Conservation (phyloP, 805 yeast genomes). For the Hanseniaspora thailandica region DNA sequence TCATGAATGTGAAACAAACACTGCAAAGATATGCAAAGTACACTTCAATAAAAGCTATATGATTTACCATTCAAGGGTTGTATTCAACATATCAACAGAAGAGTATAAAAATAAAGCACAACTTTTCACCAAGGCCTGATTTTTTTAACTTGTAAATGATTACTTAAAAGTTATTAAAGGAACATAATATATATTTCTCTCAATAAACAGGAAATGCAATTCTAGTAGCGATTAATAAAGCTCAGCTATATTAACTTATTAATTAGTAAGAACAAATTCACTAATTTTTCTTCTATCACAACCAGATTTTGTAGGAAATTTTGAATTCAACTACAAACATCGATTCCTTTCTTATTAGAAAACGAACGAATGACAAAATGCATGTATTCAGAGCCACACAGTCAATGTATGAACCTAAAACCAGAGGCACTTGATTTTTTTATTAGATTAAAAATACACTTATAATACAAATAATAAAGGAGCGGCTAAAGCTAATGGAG, state of each 20-base stretch:
- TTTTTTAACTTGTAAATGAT: neutral
- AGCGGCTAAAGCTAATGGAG: conserved; percentile 11
- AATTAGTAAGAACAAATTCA: too few species aligned
- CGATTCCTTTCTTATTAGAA: neutral
- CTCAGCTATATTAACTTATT: too few species aligned
- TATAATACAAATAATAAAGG: neutral
- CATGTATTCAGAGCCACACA: neutral
- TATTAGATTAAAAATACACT: neutral
- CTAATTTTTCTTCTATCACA: too few species aligned
- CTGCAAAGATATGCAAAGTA: too few species aligned
- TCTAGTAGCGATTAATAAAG: too few species aligned
- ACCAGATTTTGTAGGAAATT: neutral
- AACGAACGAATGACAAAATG: neutral
- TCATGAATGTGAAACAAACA: too few species aligned
- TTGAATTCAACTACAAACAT: neutral
- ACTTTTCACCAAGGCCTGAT: too few species aligned
- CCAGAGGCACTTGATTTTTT: neutral
- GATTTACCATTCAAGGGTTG: too few species aligned
- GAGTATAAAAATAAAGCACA: too few species aligned
- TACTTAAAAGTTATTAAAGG: neutral
- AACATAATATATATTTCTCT: neutral
- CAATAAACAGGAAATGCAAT: too few species aligned
- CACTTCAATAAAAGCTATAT: too few species aligned
- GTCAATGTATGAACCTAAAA: neutral
- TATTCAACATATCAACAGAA: too few species aligned